Base-by-base conservation (phyloP, 2,329 filamentous ascomycete genomes). In the Curvularia hawaiiensis region DNA sequence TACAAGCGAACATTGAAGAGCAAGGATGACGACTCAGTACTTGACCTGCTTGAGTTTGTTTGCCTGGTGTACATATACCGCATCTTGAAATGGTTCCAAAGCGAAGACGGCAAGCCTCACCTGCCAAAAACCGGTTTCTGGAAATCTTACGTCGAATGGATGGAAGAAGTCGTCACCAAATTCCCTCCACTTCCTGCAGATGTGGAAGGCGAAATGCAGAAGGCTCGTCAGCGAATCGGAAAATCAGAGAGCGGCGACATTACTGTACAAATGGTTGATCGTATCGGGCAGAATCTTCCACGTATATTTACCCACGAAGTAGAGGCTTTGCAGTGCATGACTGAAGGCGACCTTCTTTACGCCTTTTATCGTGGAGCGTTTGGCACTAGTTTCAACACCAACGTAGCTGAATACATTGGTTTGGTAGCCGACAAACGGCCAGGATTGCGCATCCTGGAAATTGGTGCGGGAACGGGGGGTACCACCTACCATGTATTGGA, bases 311-410 rank as follows among this genome's bases (percentile, higher is more conserved):
- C 41, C 1, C 54, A 41, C 20, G 54, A 56, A 26, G 54, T 56
- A 11, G 54, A 56, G 43, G 54, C 54, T 38, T 20, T 56, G 41
- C 54, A 56, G 11, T 56, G 54, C 35, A 56, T 56, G 54, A 52
- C 54, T 24, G 54, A 56, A 39, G 54, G 48, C 12, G 54, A 56
- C 18, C 54, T 56, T 28, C 48, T 56, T 35, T 56, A 56, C 14
- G 45, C 43, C 11, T 56, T 56, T 43, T 56, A 56, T 20, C 43
- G 48, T 0, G 54, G 54, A 1, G 54, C 54, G 1, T 56, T 56
- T 30, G 54, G 54, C 8, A 56, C 54, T 3, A 56, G 54, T 41
- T 56, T 56, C 48, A 56, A 56, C 43, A 47, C 54, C 16, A 52
- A 56, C 5, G 48, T 56, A 8, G 54, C 54, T 8, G 54, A 56